Evolutionary conservation across 2,329 filamentous ascomycete genomes (phyloP), one percentile per base, ranked within the genome.

Genomic region (Colletotrichum eremochloae): DNA sequence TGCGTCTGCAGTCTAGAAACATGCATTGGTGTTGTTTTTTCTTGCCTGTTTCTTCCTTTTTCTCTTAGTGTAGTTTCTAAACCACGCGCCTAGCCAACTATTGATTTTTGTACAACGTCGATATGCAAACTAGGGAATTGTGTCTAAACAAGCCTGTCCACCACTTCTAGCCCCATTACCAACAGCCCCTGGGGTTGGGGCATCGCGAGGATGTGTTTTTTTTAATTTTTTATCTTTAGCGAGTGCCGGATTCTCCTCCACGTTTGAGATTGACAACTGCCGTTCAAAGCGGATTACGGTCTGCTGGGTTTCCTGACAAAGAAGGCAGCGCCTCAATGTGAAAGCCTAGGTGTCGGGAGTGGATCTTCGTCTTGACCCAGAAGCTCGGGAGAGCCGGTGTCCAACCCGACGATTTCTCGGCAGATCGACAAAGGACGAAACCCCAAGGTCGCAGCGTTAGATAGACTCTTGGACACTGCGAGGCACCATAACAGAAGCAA

Each of bases 341-440:
- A 12, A 63, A 36, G 53, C 46, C 46, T 38, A 56, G 18, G 14
- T 24, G 31, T 40, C 14, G 38, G 33, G 18, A 57, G 20, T 50
- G 55, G 60, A 56, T 40, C 53, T 65, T 55, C 38, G 48, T 36
- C 36, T 42, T 40, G 31, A 46, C 40, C 58, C 70, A 70, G 40
- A 6, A 18, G 9, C 44, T 42, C 55, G 60, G 66, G 38, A 40
- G 60, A 57, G 60, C 60, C 46, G 70, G 70, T 33, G 36, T 50
- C 20, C 40, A 36, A 53, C n/a, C 48, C 24, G 55, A 63, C n/a
- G 31, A n/a, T 24, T 31, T n/a, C 36, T 31, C 0, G 7, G 46
- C 5, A 29, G 15, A 8, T 56, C 44, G 61, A 70, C 55, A 72
- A 72, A 72, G 70, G 24, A 42, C 55, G 48, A 70, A 65, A 61